These are phyloP conservation scores for Podila verticillata DNA, from an alignment of 192 early-diverging fungal species.

Conservation along the genomic window DNA sequence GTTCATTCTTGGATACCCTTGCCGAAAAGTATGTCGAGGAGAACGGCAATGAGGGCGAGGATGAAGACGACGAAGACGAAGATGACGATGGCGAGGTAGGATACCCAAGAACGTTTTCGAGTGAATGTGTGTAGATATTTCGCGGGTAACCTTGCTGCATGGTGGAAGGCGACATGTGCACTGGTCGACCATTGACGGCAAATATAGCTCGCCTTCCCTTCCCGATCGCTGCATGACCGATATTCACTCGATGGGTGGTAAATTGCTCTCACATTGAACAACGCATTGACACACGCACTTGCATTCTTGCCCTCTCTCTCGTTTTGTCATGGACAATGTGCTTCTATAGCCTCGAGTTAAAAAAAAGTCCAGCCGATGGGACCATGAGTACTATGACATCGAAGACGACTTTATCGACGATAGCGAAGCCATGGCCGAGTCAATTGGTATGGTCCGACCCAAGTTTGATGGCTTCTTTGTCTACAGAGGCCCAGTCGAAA, in stretches of 20 bases:
- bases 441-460: slow-evolving; percentile 46
- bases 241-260: too few species aligned
- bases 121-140: too few species aligned
- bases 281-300: neutral
- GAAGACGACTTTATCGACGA: slow-evolving; percentile 71
- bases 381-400: slow-evolving; percentile 59
- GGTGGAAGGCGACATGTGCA: too few species aligned
- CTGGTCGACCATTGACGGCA: too few species aligned
- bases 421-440: slow-evolving; percentile 60
- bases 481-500: slow-evolving; percentile 56
- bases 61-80: slow-evolving; percentile 19
- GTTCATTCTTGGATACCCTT: slow-evolving; percentile 21
- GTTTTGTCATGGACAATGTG: neutral
- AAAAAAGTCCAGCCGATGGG: slow-evolving; percentile 43
- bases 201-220: too few species aligned
- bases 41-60: slow-evolving; percentile 19
- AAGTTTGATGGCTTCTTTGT: slow-evolving; percentile 62
- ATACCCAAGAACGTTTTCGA: neutral
- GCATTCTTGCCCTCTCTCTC: neutral
- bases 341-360: neutral
- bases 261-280: too few species aligned
- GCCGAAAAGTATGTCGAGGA: slow-evolving; percentile 25
- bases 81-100: slow-evolving; percentile 39
- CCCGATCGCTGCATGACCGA: too few species aligned
- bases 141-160: too few species aligned